Base-by-base conservation (phyloP, 768 basidiomycete species). In the Leccinum arenicola region DNA sequence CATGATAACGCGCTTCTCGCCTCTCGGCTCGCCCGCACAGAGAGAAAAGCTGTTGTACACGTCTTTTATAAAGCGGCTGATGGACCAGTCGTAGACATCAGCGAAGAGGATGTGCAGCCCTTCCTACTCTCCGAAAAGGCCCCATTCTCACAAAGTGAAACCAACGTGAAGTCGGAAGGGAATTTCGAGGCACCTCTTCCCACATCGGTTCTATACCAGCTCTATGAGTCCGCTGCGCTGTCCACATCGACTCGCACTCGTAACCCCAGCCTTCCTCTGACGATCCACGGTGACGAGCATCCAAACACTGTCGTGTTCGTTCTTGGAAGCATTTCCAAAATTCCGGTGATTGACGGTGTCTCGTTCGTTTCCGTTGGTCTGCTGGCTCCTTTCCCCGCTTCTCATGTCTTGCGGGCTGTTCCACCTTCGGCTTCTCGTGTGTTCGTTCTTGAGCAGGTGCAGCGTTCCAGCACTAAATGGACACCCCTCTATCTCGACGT, bases 1-100 rank as follows among this genome's bases (percentile, higher is more conserved):
- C 90, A 96, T 66, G 92, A 95, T 69, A 88, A 98, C 72, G 90
- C 93, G 23, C 76, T 98, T 36, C 82, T 98, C 17, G 93, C 93
- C 14, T 86, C 91, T 53, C 84, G 87, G 47, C 75, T 98, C 52
- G 92, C 96, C 0, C 80, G 81, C 38, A 72, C 80, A 7, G 84
- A 89, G 66, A 78, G 78, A 56, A 88, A 84, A 64, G 86, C 88
- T 6, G 91, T 96, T n/a, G 78, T 97, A 25, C 96, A 98, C 70
- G 86, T 82, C 14, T 97, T 94, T 74, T 86, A 89, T 66, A 68
- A 77, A 8, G 74, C 68, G 2, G 70, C 70, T 2, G 70, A 75
- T 21, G 77, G 80, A 27, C 62, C 69, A 6, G 68, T 83, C 11
- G 74, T 78, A 19, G 82, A 87, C 63, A 74, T 90, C 14, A 64